Conservation (phyloP, 805 yeast species). For the Starmerella apicola region DNA sequence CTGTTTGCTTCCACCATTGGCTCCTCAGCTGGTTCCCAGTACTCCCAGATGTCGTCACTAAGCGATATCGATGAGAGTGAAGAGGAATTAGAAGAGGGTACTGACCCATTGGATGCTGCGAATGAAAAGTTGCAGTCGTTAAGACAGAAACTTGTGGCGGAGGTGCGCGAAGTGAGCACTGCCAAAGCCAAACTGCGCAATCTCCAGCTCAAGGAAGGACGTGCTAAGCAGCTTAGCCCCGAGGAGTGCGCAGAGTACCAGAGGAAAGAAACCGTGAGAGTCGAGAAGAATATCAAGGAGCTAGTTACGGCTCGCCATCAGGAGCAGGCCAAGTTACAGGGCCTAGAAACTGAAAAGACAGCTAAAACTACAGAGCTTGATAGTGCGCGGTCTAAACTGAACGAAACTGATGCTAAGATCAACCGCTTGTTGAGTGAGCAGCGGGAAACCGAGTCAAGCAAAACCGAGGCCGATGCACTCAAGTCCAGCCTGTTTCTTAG, state of each 20-base stretch:
- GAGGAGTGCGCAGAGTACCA: conserved; percentile 58
- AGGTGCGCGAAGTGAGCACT: no score
- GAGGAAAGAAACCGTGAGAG: conserved; percentile 9
- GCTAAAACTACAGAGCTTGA: no score
- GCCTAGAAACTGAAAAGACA: neutral
- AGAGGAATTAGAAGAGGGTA: no score
- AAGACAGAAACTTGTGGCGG: no score
- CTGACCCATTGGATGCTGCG: no score
- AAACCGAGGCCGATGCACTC: conserved; percentile 8
- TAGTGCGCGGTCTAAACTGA: neutral
- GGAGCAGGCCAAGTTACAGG: neutral
- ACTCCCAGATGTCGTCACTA: neutral
- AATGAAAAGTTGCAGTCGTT: no score
- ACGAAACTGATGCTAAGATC: neutral
- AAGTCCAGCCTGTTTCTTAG: conserved; percentile 2
- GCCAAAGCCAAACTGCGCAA: neutral
- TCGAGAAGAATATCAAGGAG: conserved; percentile 23
- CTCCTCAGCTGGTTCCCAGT: neutral
- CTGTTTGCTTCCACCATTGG: no score
- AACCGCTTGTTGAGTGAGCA: neutral
- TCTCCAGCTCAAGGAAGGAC: conserved; percentile 29
- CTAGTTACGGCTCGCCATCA: neutral
- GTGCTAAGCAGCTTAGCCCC: conserved; percentile 45
- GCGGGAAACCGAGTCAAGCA: conserved; percentile 20
- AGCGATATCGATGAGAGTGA: neutral